A percentile compares a stretch with the other conserved stretches of the same genome.
phyloP scores from a whole-genome alignment of 257 asterid species.

The Solanum commersonii region DNA sequence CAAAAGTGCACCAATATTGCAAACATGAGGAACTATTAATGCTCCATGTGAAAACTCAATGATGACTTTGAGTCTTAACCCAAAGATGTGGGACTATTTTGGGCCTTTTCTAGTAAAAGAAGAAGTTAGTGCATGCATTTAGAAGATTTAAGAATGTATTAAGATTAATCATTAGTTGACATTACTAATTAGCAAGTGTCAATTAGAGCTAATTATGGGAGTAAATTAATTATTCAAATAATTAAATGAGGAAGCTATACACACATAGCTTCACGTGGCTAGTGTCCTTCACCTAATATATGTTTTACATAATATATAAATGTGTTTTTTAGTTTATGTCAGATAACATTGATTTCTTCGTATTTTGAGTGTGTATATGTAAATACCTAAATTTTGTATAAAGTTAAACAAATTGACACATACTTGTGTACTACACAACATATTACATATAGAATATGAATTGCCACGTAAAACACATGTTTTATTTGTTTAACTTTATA shows the following conservation, averaged over 20 bases:
- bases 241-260: background rate
- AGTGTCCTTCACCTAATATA: background rate
- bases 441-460: no score
- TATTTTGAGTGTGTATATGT: background rate
- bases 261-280: background rate
- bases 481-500: background rate
- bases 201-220: background rate
- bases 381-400: no score
- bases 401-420: background rate
- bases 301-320: no score
- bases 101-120: background rate
- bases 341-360: no score
- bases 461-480: background rate
- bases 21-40: no score
- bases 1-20: no score
- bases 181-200: background rate
- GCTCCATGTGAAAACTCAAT: no score
- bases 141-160: background rate
- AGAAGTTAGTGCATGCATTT: background rate
- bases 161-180: background rate
- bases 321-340: accelerated
- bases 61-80: no score
- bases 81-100: no score
- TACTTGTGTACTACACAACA: background rate
- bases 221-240: background rate